These are phyloP conservation scores for Lecanosticta acicola DNA, from an alignment of 2,329 filamentous ascomycete genomes.

Conservation along the genomic window DNA sequence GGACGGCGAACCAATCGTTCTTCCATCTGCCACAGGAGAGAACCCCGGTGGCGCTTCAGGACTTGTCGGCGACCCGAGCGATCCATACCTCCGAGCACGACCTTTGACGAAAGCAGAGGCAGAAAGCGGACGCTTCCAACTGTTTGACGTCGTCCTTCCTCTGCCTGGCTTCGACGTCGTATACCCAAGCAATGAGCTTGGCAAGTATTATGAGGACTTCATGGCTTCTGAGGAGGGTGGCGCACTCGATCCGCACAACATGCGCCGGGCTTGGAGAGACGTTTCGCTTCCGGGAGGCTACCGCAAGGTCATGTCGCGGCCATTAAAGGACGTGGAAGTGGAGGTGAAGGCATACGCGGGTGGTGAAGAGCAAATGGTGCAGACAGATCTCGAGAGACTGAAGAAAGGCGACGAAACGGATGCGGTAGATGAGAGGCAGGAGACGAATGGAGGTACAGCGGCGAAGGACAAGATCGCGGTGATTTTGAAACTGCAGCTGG, in stretches of 20 bases:
- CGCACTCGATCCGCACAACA: constrained; percentile 71
- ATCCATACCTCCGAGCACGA: constrained; percentile 63
- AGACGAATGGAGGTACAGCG: constrained; percentile 7
- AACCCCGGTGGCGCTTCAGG: constrained; percentile 4
- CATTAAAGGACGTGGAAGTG: constrained; percentile 51
- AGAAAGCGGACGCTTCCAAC: constrained; percentile 65
- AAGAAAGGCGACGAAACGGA: constrained; percentile 15
- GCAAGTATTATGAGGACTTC: constrained; percentile 76
- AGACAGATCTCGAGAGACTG: constrained; percentile 75
- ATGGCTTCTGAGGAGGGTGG: constrained; percentile 79
- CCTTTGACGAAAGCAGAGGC: constrained; percentile 72
- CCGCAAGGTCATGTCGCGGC: constrained; percentile 72
- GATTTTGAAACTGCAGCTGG: constrained; percentile 68
- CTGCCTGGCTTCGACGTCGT: constrained; percentile 85
- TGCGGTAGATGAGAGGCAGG: constrained; percentile 18
- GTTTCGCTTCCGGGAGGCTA: constrained; percentile 86
- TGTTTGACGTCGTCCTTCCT: constrained; percentile 86
- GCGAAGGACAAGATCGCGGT: constrained; percentile 55
- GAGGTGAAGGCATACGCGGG: constrained; percentile 65
- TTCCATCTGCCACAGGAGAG: constrained; percentile 40
- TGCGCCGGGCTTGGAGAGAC: constrained; percentile 81
- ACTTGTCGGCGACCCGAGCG: constrained; percentile 50
- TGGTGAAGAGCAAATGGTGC: constrained; percentile 76
- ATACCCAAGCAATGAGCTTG: constrained; percentile 79
- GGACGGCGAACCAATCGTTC: constrained; percentile 61